Percentiles rank a stretch among this genome's conserved stretches.
Conservation (phyloP, 2,329 filamentous ascomycete species). For the Dendryphion nanum region DNA sequence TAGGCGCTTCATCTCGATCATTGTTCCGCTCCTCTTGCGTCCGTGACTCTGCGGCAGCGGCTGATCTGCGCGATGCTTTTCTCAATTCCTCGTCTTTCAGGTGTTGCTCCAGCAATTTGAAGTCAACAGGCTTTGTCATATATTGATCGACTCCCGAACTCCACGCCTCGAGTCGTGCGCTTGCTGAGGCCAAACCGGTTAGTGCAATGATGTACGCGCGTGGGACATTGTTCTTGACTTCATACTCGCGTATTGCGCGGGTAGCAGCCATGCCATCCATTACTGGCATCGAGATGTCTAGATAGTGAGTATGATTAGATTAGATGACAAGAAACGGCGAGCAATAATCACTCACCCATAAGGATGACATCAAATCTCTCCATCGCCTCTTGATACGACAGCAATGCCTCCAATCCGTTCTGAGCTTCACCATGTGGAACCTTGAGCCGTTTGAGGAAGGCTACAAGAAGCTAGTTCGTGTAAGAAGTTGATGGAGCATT, state of each 20-base stretch:
- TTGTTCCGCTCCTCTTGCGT: too few species aligned
- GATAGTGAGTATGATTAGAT: not conserved
- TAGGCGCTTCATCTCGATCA: too few species aligned
- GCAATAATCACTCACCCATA: constrained; percentile 16
- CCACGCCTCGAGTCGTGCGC: constrained; percentile 21
- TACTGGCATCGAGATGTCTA: constrained; percentile 37
- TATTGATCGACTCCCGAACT: constrained; percentile 21
- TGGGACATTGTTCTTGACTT: constrained; percentile 15
- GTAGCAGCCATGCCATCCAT: constrained; percentile 38
- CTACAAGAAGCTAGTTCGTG: constrained; percentile 25
- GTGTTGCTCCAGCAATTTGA: constrained; percentile 20
- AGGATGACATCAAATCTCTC: constrained; percentile 24
- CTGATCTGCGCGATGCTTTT: too few species aligned
- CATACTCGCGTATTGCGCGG: constrained; percentile 30
- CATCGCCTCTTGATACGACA: constrained; percentile 17
- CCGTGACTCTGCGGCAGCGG: too few species aligned
- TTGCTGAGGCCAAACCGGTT: constrained; percentile 21
- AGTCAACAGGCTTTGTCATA: constrained; percentile 26
- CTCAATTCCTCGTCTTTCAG: too few species aligned
- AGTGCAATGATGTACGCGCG: constrained; percentile 19
- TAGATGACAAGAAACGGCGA: not conserved
- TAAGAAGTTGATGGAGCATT: not conserved
- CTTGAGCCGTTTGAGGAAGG: constrained; percentile 28
- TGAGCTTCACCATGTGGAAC: constrained; percentile 24
- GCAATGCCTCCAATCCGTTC: constrained; percentile 33